Evolutionary conservation across 352 stramenopile genomes (phyloP).

Genomic region (Pythium apleroticum): DNA sequence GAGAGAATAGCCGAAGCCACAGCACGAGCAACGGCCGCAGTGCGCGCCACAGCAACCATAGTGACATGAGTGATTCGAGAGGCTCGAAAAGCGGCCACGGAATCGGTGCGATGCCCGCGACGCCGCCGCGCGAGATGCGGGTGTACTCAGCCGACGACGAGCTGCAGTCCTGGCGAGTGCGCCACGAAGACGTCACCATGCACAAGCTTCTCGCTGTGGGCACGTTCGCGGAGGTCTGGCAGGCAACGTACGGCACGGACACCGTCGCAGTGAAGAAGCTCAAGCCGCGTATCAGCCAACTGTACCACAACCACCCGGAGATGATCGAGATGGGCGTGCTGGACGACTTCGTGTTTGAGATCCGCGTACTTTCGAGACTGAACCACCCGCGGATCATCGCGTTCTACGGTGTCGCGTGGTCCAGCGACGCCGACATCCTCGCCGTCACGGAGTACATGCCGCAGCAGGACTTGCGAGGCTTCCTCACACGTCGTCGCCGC

Average conservation of each 20-base stretch:
- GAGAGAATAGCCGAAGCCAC: background rate
- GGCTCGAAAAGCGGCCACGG: background rate
- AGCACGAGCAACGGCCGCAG: background rate
- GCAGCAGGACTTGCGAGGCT: slow-evolving; percentile 37
- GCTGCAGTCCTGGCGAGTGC: slow-evolving; percentile 40
- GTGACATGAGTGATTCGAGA: background rate
- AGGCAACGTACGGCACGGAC: slow-evolving; percentile 40
- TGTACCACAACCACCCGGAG: slow-evolving; percentile 26
- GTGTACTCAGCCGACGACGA: slow-evolving; percentile 40
- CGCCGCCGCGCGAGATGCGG: background rate
- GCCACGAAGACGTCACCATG: slow-evolving; percentile 33
- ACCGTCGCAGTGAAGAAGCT: slow-evolving; percentile 42
- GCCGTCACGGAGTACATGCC: slow-evolving; percentile 49
- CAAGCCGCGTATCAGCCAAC: slow-evolving; percentile 26
- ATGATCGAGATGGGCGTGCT: slow-evolving; percentile 31
- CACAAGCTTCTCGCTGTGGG: slow-evolving; percentile 28
- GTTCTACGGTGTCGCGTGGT: slow-evolving; percentile 53
- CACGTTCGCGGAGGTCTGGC: slow-evolving; percentile 43
- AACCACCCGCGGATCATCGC: slow-evolving; percentile 53
- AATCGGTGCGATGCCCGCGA: background rate
- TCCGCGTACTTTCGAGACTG: slow-evolving; percentile 46
- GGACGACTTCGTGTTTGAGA: slow-evolving; percentile 52
- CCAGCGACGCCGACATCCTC: slow-evolving; percentile 32
- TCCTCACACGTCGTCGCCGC: slow-evolving; percentile 16
- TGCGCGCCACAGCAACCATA: background rate